Evolutionary conservation across 805 yeast species (phyloP), one percentile per base, ranked within the genome.

Genomic region (Ogataea nitratoaversa): DNA sequence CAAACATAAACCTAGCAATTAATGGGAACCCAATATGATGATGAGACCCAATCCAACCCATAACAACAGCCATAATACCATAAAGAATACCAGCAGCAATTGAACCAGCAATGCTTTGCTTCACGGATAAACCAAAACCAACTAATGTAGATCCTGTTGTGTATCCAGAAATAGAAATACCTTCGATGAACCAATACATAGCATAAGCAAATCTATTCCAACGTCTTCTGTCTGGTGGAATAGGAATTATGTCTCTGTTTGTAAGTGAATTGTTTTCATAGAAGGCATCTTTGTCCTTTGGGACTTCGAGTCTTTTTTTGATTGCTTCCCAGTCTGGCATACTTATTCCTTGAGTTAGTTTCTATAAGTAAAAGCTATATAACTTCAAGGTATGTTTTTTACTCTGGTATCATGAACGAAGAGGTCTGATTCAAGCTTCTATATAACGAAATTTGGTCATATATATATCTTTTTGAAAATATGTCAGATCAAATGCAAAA

Each of bases 21-120:
- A 74, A 63, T 5, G 78, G 68, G 48, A 64, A 74, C 0, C 79
- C 78, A 38, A 74, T 64, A 46, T 72, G 76, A 62, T 69, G 73
- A 35, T 72, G 69, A 8, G 59, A 53, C 22, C 82, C 82, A 1
- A 76, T 76, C 42, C 62, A 64, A 13, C 76, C 71, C 50, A 73
- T 74, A 14, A 73, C 63, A 30, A 70, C 47, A 8, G 79, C 72
- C 48, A 68, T 65, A 5, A 58, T 22, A 33, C 70, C 59, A n/a
- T 75, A 70, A 11, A 76, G 48, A 8, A 67, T 50, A 53, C 74
- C 74, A 29, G 76, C 79, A 5, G 74, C 47, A 25, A 69, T 59
- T 36, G 63, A 60, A 20, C 70, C 62, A 5, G 71, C 67, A 51
- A 76, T 67, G 11, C 72, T 65, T 43, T 72, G 38, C 52, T 56